Evolutionary conservation across 768 basidiomycete species (phyloP), one percentile per base, ranked within the genome.

Genomic region (Baorangia bicolor): DNA sequence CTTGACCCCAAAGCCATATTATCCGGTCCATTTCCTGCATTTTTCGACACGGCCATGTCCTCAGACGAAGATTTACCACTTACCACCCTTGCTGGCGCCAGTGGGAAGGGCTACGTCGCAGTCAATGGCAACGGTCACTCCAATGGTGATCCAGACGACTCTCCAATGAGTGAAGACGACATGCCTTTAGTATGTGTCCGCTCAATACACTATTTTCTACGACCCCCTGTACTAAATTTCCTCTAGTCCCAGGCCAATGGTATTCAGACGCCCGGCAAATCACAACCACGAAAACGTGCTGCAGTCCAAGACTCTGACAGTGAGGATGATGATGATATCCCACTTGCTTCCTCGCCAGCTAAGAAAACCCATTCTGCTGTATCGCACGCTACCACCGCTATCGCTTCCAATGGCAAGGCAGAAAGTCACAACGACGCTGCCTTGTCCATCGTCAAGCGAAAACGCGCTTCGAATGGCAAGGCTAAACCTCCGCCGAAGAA

Each of bases 271-370:
- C 71, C 63, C 52, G 43, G 42, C 18, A 72, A 63, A 53, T 61
- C 71, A 40, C 66, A 57, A 51, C 67, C 56, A 21, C 60, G 69
- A 57, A 92, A 91, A 74, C 83, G 86, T 66, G 87, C 76, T 25
- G 68, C 74, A 27, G 78, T 78, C 56, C 76, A 75, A 21, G 80
- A 81, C 16, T 77, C 67, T 55, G 80, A 84, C 48, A 87, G 85
- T 28, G 87, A 84, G 57, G 88, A 89, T 43, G 71, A 67, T 6
- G 87, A 91, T 59, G 88, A 90, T 52, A 76, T 75, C 18, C 88
- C 87, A 49, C 79, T 90, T 37, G 85, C 88, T 46, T 87, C 88
- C 27, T 88, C 90, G 37, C 88, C 87, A 20, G 77, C 74, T 5
- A 90, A 89, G 72, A 73, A 73, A 53, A 54, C 66, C 18, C 67